A percentile compares a stretch with the other conserved stretches of the same genome.
Conservation (phyloP, 2,329 filamentous ascomycete species). For the Cercospora sesami region DNA sequence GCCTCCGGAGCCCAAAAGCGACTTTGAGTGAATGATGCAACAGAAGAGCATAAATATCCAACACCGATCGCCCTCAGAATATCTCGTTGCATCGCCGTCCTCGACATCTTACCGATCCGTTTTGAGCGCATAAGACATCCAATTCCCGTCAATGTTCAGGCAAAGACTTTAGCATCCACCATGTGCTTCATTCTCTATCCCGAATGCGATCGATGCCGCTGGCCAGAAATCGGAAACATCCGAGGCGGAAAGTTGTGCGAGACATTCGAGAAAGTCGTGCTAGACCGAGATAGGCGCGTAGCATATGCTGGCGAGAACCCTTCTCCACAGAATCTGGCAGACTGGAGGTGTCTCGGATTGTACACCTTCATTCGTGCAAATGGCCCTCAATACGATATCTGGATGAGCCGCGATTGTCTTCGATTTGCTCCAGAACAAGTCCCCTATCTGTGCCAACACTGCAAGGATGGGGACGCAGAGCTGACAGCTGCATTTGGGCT, state of each 20-base stretch:
- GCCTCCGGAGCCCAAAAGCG: slow-evolving; percentile 44
- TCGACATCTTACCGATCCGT: not conserved
- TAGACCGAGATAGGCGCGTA: slow-evolving; percentile 7
- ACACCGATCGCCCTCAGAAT: not conserved
- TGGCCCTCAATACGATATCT: slow-evolving; percentile 10
- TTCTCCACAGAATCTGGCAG: slow-evolving; percentile 1
- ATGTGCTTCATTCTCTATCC: slow-evolving; percentile 26
- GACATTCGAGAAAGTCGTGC: slow-evolving; percentile 9
- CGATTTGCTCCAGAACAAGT: slow-evolving; percentile 11
- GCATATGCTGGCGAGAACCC: not conserved
- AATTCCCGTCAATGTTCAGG: not conserved
- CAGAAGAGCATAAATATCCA: not conserved
- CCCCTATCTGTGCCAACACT: slow-evolving; percentile 14
- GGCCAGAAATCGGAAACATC: slow-evolving; percentile 15
- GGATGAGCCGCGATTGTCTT: slow-evolving; percentile 13
- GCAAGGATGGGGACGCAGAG: slow-evolving; percentile 10
- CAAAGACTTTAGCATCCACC: not conserved
- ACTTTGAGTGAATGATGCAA: slow-evolving; percentile 36
- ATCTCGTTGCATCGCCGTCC: not conserved
- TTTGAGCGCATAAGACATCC: not conserved
- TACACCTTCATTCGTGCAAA: slow-evolving; percentile 16
- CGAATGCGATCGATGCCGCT: slow-evolving; percentile 21
- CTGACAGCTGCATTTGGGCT: slow-evolving; percentile 5
- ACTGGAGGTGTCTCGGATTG: slow-evolving; percentile 15
- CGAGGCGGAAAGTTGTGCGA: slow-evolving; percentile 16